A percentile compares a stretch with the other conserved stretches of the same genome.
phyloP scores from a whole-genome alignment of 345 rosid genomes.

The Cardamine resedifolia region DNA sequence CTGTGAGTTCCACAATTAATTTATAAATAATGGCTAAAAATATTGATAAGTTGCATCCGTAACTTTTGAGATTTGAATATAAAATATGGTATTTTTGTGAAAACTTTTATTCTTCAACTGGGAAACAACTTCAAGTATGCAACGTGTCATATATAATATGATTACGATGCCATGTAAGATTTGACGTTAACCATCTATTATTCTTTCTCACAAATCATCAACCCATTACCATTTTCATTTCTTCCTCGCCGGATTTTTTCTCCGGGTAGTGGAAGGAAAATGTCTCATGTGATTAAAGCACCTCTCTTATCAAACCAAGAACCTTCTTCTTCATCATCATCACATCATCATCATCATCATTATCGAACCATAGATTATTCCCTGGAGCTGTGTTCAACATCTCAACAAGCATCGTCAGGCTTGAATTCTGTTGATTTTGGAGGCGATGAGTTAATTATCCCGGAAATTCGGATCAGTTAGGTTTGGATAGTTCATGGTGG shows the following conservation, averaged over 20 bases:
- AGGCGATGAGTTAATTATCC: too few relatives aligned
- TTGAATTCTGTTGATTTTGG: conserved; percentile 71
- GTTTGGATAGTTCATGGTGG: not conserved
- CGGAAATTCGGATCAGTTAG: not conserved
- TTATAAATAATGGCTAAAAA: too few relatives aligned
- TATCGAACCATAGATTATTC: conserved; percentile 45
- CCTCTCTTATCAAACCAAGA: conserved; percentile 56
- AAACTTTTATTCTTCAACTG: too few relatives aligned
- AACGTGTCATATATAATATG: not conserved
- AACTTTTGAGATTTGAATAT: too few relatives aligned
- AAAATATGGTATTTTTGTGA: too few relatives aligned
- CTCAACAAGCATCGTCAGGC: conserved; percentile 77
- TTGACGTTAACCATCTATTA: not conserved
- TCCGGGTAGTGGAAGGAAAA: conserved; percentile 13
- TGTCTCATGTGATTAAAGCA: conserved; percentile 48
- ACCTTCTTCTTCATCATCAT: too few relatives aligned
- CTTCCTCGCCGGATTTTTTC: conserved; percentile 15
- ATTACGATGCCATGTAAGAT: not conserved
- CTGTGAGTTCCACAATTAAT: too few relatives aligned
- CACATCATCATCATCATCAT: conserved; percentile 18
- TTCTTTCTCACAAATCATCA: not conserved
- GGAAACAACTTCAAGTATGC: not conserved
- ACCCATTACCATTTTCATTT: not conserved
- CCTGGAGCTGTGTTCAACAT: conserved; percentile 85
- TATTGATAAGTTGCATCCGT: too few relatives aligned